Evolutionary conservation across 345 rosid species (phyloP), one percentile per base, ranked within the genome.

Genomic region (Salix exigua): DNA sequence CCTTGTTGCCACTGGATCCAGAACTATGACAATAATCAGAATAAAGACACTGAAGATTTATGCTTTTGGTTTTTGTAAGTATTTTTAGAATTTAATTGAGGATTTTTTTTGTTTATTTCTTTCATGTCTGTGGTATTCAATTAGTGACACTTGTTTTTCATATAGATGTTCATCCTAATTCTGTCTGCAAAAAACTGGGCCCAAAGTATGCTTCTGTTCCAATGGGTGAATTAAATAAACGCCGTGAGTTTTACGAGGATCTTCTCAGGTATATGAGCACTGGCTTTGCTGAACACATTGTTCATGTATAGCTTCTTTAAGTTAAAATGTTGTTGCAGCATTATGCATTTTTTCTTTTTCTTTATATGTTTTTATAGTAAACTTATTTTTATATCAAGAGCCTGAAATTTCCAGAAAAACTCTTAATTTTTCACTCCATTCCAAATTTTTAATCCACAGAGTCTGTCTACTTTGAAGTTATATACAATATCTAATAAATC

Each of bases 41-140:
- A 83, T 93, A 73, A 95, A 92, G 73, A 89, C 97, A 73, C 80
- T 93, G 66, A 89, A 89, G 87, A 82, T 95, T 65, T 93, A 93
- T 90, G 97, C 94, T 10, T 93, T 89, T 85, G 97, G 97, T 69
- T 93, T 95, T 80, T 91, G 99, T 95, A 83, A 91, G 99, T 91
- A 42, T 64, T 78, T n/a, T 66, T 68, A 68, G 72, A 76, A 81
- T 78, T 83, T 31, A 28, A 61, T 23, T 23, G 28, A n/a, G 63
- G 63, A 58, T 23, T 10, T 23, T 58, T 58, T 51, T 17, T 13
- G 21, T 14, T 12, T 50, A 18, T 3, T 16, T 68, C 69, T 50
- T 77, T n/a, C 51, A 60, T 7, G 6, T 51, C 48, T 2, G 5
- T 4, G 3, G 11, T 18, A 33, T 35, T 75, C 76, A 69, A 64